Percentiles rank a stretch among this genome's conserved stretches.
Evolutionary conservation across 768 basidiomycete species (phyloP).

Genomic region (Ramaria sp.): DNA sequence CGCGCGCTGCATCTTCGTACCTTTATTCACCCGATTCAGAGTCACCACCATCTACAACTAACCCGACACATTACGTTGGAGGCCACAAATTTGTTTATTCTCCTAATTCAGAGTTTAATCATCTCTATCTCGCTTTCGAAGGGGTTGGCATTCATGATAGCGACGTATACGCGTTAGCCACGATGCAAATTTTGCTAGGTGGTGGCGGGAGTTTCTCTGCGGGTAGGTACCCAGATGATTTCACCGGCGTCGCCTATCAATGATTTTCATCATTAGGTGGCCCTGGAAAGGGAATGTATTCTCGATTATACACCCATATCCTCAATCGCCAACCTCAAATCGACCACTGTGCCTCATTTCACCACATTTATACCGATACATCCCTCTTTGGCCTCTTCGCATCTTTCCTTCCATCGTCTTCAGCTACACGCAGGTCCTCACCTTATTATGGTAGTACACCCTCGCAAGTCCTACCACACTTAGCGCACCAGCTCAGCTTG

Average conservation of each 20-base stretch:
- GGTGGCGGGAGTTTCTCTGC: slow-evolving; percentile 97
- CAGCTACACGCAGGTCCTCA: slow-evolving; percentile 25
- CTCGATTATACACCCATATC: slow-evolving; percentile 89
- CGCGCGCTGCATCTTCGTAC: slow-evolving; percentile 64
- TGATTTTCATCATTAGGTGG: slow-evolving; percentile 44
- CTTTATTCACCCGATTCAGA: slow-evolving; percentile 34
- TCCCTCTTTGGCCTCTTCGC: slow-evolving; percentile 90
- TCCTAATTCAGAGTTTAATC: slow-evolving; percentile 65
- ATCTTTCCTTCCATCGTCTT: slow-evolving; percentile 60
- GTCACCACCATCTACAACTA: slow-evolving; percentile 4
- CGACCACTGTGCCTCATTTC: slow-evolving; percentile 94
- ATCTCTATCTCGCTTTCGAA: slow-evolving; percentile 89
- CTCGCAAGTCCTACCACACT: slow-evolving; percentile 66
- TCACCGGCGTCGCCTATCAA: not conserved
- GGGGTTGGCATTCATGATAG: slow-evolving; percentile 84
- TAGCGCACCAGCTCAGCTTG: slow-evolving; percentile 80
- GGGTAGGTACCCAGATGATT: slow-evolving; percentile 27
- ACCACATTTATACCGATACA: slow-evolving; percentile 93
- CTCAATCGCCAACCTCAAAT: slow-evolving; percentile 90
- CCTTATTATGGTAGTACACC: slow-evolving; percentile 43
- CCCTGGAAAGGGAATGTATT: slow-evolving; percentile 99
- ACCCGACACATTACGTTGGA: slow-evolving; percentile 66
- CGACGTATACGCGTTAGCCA: slow-evolving; percentile 88
- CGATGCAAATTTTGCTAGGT: slow-evolving; percentile 89
- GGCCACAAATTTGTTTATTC: slow-evolving; percentile 66